phyloP scores from a whole-genome alignment of 1,284 basidiomycete species.

The Sparassis latifolia region DNA sequence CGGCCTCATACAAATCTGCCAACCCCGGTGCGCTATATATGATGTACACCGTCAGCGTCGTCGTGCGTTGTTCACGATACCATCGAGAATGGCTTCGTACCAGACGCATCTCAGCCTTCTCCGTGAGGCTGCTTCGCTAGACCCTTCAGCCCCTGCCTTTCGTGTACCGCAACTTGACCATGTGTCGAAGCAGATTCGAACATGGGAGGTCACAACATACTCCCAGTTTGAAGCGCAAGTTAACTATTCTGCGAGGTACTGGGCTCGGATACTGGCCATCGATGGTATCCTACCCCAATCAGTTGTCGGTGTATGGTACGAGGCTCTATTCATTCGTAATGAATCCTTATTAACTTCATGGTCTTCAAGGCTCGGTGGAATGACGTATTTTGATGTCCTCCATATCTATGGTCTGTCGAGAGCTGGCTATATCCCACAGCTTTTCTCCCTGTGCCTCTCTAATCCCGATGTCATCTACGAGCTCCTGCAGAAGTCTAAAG shows the following conservation, averaged over 20 bases:
- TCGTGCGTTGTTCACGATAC: no score
- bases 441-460: slow-evolving; percentile 66
- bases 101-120: slow-evolving; percentile 45
- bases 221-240: slow-evolving; percentile 46
- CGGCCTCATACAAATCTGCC: neutral
- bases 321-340: slow-evolving; percentile 1
- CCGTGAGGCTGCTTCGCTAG: slow-evolving; percentile 36
- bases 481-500: slow-evolving; percentile 49
- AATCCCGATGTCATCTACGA: slow-evolving; percentile 62
- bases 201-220: slow-evolving; percentile 49
- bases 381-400: slow-evolving; percentile 59
- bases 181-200: slow-evolving; percentile 27
- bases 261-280: slow-evolving; percentile 38
- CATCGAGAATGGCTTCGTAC: slow-evolving; percentile 2
- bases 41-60: neutral
- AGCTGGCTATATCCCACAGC: slow-evolving; percentile 64
- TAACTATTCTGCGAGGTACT: slow-evolving; percentile 46
- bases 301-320: slow-evolving; percentile 62
- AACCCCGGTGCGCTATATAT: neutral
- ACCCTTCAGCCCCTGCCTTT: slow-evolving; percentile 42
- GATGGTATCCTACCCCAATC: slow-evolving; percentile 42
- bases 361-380: slow-evolving; percentile 51
- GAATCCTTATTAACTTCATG: slow-evolving; percentile 3
- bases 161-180: slow-evolving; percentile 35
- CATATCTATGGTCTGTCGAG: slow-evolving; percentile 65